Evolutionary conservation across 2,329 filamentous ascomycete genomes (phyloP).

Genomic region (Colletotrichum graminicola): DNA sequence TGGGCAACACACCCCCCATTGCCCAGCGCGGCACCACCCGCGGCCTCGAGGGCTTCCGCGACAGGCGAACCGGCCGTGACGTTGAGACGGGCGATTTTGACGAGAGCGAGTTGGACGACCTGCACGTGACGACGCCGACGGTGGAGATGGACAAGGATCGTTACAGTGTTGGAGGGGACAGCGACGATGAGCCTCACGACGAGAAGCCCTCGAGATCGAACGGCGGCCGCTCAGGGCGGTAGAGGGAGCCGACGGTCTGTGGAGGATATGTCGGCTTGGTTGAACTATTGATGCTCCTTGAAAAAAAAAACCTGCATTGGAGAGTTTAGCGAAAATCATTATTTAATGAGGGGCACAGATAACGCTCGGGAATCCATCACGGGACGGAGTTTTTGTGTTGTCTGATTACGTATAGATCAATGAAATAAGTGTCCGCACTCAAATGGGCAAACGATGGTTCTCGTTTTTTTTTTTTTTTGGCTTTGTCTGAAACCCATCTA

Average conservation of each 20-base stretch:
- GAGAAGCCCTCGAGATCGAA: conserved; percentile 41
- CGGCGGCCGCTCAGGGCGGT: conserved; percentile 39
- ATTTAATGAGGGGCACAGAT: background rate
- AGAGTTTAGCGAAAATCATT: conserved; percentile 23
- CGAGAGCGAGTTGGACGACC: conserved; percentile 73
- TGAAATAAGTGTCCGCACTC: background rate
- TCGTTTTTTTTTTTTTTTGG: background rate
- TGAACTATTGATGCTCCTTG: conserved; percentile 22
- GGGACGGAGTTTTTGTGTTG: conserved; percentile 33
- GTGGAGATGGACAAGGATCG: conserved; percentile 57
- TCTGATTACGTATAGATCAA: conserved; percentile 27
- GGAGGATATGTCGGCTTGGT: conserved; percentile 1
- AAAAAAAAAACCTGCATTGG: conserved; percentile 25
- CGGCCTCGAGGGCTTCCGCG: conserved; percentile 61
- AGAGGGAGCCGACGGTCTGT: background rate
- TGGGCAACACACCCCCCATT: conserved; percentile 51
- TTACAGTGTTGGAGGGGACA: conserved; percentile 70
- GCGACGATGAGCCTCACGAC: conserved; percentile 63
- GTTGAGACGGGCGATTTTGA: conserved; percentile 75
- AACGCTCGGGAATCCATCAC: conserved; percentile 12
- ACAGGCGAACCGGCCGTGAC: conserved; percentile 62
- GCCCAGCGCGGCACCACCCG: conserved; percentile 47
- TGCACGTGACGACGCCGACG: conserved; percentile 65
- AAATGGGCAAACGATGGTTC: background rate
- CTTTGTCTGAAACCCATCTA: conserved; percentile 2